These are phyloP conservation scores for Cladosporium austrohemisphaericum DNA, from an alignment of 2,329 filamentous ascomycete species.

Conservation along the genomic window DNA sequence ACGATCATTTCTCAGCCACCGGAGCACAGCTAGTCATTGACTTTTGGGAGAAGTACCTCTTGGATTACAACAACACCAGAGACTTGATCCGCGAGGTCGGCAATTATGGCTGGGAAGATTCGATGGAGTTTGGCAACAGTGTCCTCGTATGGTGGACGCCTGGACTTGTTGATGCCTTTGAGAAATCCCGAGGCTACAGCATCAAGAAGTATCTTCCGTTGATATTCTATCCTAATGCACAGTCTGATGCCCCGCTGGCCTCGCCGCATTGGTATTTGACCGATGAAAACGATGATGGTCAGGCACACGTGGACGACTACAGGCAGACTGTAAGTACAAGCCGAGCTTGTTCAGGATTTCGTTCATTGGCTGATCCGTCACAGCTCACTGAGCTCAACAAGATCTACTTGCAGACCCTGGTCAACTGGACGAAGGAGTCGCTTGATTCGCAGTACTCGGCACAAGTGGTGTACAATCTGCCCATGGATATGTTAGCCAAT, in stretches of 20 bases:
- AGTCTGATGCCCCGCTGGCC: slow-evolving; percentile 21
- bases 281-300: slow-evolving; percentile 24
- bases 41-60: slow-evolving; percentile 34
- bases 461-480: slow-evolving; percentile 35
- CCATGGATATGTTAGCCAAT: slow-evolving; percentile 33
- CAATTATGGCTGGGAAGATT: slow-evolving; percentile 37
- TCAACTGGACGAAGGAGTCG: slow-evolving; percentile 26
- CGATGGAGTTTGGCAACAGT: slow-evolving; percentile 30
- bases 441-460: slow-evolving; percentile 28
- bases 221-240: slow-evolving; percentile 26
- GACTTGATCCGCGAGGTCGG: slow-evolving; percentile 28
- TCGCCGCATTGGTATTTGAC: slow-evolving; percentile 24
- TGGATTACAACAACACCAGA: slow-evolving; percentile 23
- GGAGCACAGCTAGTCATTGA: slow-evolving; percentile 29
- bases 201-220: slow-evolving; percentile 32
- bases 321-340: slow-evolving; percentile 24
- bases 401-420: slow-evolving; percentile 28
- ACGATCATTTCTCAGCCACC: slow-evolving; percentile 33
- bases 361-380: neutral
- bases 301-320: slow-evolving; percentile 30
- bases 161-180: slow-evolving; percentile 25
- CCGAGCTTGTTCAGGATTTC: neutral
- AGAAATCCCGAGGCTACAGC: slow-evolving; percentile 27
- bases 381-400: slow-evolving; percentile 26
- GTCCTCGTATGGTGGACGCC: slow-evolving; percentile 28